Base-by-base conservation (phyloP, 768 basidiomycete genomes). In the Coprinellus aureogranulatus region DNA sequence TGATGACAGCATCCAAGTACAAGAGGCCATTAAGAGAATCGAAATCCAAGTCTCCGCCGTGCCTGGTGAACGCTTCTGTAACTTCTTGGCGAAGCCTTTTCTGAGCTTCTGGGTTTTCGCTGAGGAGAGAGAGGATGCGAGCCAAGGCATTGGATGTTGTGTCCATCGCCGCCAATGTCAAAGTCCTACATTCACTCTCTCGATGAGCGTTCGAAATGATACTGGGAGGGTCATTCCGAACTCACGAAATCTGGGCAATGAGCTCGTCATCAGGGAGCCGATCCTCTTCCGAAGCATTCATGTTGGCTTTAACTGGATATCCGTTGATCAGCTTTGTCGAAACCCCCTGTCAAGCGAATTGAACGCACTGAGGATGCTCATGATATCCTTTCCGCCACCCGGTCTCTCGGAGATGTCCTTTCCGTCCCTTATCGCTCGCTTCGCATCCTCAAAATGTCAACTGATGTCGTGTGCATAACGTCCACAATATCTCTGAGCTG, bases 21-120 rank as follows among this genome's bases (percentile, higher is more conserved):
- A 72, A 74, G 2, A 78, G 67, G 31, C 42, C 64, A 25, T 72
- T 67, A 8, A 82, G 66, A 6, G 71, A 68, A 48, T 77, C 73
- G 59, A 72, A 79, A 22, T 66, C 61, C 16, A 78, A 56, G 50
- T 72, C 67, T 2, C 67, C 67, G 22, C 63, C 59, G 4, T 55
- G 59, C n/a, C 65, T 66, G 46, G 66, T 69, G 9, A n/a, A 30
- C 4, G 65, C 68, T 20, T 65, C 61, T 11, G 48, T 34, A 12
- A 69, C 62, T 45, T 69, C 68, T 22, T 55, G 30, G 14, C 65
- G 62, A 2, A 69, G 49, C 48, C 54, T 64, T 6, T 61, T 62
- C 52, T 69, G 68, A 2, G 61, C 64, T 40, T 65, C 63, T 23
- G 52, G 61, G 27, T 66, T 47, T 8, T 53, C 34, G 27, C 60